phyloP scores from a whole-genome alignment of 225 moss, liverwort and hornwort genomes.

The Antitrichia curtipendula region DNA sequence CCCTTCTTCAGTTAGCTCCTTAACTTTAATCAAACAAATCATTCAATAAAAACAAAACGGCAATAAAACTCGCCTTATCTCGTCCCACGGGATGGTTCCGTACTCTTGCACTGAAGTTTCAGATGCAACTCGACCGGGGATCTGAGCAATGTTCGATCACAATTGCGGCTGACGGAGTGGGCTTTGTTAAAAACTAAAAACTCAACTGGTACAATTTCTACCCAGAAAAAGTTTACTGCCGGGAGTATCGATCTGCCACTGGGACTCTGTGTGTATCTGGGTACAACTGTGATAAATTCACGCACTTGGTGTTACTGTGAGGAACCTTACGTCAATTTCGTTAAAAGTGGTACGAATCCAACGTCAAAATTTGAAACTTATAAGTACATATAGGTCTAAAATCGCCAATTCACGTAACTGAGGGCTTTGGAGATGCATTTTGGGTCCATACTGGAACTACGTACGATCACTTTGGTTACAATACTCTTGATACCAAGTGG shows the following conservation, averaged over 20 bases:
- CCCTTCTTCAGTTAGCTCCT: not conserved
- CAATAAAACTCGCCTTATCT: not conserved
- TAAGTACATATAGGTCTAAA: not conserved
- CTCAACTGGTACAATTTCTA: not conserved
- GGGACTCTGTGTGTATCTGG: no score
- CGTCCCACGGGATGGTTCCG: not conserved
- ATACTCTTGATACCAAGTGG: not conserved
- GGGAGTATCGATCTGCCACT: no score
- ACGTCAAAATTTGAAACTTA: not conserved
- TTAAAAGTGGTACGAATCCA: not conserved
- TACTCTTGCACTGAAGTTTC: not conserved
- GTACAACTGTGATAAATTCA: not conserved
- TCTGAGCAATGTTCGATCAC: not conserved
- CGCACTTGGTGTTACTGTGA: not conserved
- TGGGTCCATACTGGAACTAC: not conserved
- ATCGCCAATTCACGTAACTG: not conserved
- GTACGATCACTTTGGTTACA: not conserved
- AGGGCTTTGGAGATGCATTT: not conserved
- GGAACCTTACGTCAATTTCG: not conserved
- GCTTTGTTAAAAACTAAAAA: not conserved
- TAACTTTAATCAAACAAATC: not conserved
- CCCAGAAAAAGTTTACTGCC: not conserved
- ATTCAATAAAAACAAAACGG: not conserved
- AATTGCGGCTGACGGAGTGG: not conserved
- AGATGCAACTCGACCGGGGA: not conserved